Evolutionary conservation across 495 filamentous ascomycete species (phyloP), one percentile per base, ranked within the genome.

Genomic region (Talaromyces ruber): DNA sequence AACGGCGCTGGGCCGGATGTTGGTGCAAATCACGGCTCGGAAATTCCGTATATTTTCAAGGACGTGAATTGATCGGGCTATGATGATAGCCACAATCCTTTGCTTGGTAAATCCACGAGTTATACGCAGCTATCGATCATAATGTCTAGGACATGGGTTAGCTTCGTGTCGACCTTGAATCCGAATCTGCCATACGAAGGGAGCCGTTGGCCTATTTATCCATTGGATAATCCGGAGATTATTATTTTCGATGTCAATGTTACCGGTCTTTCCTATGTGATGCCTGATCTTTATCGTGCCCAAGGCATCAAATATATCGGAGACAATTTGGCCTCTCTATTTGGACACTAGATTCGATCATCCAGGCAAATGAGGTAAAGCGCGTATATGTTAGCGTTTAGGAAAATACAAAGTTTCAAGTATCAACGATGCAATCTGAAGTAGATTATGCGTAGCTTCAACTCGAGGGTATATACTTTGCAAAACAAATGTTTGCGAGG

Each of bases 81-180:
- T 7, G 29, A 30, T 30, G 29, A 30, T 6, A 30, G 29, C 29
- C 6, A 7, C 4, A 47, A 47, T 7, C 18, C 39, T 4, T 7
- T 47, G 14, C 18, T 21, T 47, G 39, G 39, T n/a, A 47, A 47
- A 21, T 4, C 14, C 4, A 16, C 5, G 14, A 21, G 66, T 8
- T 81, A 81, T 63, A 64, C 72, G 18, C 66, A 74, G 26, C 67
- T 86, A 4, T 79, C 81, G 25, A 68, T 72, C 7, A 67, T 78
- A 64, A 85, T 88, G 78, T 76, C 77, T 4, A 72, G 67, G 29
- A 79, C 79, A 63, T 86, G 84, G 79, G 77, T 77, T 0, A 71
- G 72, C 3, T 87, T 87, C 53, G 79, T 82, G n/a, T 64, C 75
- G 26, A 76, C 81, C 45, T 60, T 77, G 45, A 68, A 81, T 64